phyloP scores from a whole-genome alignment of 768 basidiomycete species.

The Naganishia onofrii region DNA sequence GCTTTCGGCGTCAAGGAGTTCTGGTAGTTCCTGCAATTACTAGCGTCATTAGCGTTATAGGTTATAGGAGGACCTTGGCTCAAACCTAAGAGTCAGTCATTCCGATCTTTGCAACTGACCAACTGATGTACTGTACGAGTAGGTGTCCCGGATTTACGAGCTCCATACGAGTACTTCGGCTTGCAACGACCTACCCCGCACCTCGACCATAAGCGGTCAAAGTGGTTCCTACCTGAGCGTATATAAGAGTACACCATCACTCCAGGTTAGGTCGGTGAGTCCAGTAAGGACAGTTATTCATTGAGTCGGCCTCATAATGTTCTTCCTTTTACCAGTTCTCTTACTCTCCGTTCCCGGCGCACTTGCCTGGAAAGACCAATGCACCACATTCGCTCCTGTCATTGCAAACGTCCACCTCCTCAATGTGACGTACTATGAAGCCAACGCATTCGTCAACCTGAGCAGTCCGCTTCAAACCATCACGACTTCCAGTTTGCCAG shows the following conservation, averaged over 20 bases:
- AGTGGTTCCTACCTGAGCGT: too few relatives aligned
- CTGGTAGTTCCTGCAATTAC: too few relatives aligned
- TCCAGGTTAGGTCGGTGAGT: background rate
- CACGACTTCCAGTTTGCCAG: background rate
- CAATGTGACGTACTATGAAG: constrained; percentile 19
- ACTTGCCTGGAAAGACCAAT: constrained; percentile 20
- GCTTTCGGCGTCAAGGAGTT: too few relatives aligned
- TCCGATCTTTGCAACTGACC: too few relatives aligned
- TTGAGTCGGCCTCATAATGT: background rate
- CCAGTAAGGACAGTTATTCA: background rate
- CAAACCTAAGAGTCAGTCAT: too few relatives aligned
- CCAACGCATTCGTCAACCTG: constrained; percentile 16
- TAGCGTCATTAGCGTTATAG: too few relatives aligned
- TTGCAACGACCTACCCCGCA: too few relatives aligned
- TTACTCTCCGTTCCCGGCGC: background rate
- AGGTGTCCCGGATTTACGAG: too few relatives aligned
- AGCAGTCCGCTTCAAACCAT: constrained; percentile 9
- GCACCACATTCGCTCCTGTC: background rate
- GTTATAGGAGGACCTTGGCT: too few relatives aligned
- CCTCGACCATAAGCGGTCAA: too few relatives aligned
- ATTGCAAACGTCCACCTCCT: background rate
- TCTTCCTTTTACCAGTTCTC: background rate
- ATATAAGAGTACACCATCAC: background rate
- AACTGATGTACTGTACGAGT: too few relatives aligned
- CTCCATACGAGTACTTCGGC: too few relatives aligned